Conservation (phyloP, 257 asterid genomes). For the Nicotiana paniculata region DNA sequence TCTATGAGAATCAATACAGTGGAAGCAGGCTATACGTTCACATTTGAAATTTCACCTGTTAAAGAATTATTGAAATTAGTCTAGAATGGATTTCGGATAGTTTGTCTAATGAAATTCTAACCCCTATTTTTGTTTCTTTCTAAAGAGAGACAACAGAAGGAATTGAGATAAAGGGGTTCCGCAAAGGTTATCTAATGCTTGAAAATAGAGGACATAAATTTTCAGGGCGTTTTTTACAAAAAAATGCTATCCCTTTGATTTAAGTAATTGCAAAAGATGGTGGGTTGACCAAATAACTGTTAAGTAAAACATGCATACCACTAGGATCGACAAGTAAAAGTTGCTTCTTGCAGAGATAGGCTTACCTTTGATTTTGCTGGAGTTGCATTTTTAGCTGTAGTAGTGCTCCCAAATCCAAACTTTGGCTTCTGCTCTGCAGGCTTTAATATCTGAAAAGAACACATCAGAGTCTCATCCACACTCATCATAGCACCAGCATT, state of each 20-base stretch:
- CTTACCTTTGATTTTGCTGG: slow-evolving; percentile 18
- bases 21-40: neutral
- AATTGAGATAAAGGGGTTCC: neutral
- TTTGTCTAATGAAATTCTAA: neutral
- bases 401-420: slow-evolving; percentile 20
- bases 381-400: slow-evolving; percentile 15
- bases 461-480: slow-evolving; percentile 24
- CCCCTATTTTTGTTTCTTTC: neutral
- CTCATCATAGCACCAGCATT: slow-evolving; percentile 12
- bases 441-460: slow-evolving; percentile 25
- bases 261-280: neutral
- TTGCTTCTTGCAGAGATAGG: neutral
- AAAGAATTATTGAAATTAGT: neutral
- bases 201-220: neutral
- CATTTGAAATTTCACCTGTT: neutral
- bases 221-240: neutral
- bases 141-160: neutral
- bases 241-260: neutral
- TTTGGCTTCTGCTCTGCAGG: slow-evolving; percentile 27
- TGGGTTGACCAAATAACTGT: neutral
- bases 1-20: neutral
- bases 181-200: neutral
- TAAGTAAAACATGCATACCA: neutral
- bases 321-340: neutral
- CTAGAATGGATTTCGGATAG: neutral